Conservation (phyloP, 768 basidiomycete species). For the Hygrophoropsis aurantiaca region DNA sequence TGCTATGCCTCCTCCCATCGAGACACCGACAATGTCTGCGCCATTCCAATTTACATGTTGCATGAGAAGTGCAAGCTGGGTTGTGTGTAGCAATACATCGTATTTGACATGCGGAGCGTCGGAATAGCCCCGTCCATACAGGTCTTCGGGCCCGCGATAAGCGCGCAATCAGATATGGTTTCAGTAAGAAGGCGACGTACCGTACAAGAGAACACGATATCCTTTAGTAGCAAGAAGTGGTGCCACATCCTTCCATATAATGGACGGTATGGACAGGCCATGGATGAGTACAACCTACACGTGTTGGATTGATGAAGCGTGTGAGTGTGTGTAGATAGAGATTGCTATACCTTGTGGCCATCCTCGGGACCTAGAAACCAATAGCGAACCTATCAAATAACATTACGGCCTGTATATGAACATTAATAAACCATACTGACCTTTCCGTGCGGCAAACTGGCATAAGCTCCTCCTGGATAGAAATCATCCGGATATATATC, state of each 20-base stretch:
- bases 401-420: not conserved
- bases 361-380: constrained; percentile 74
- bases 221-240: constrained; percentile 61
- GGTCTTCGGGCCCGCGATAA: constrained; percentile 44
- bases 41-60: constrained; percentile 75
- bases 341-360: constrained; percentile 56
- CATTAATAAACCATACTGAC: constrained; percentile 34
- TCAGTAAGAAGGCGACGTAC: constrained; percentile 33
- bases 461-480: constrained; percentile 62
- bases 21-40: constrained; percentile 65
- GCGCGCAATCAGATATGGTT: not conserved
- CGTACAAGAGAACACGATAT: constrained; percentile 75
- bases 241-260: constrained; percentile 77
- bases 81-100: constrained; percentile 61
- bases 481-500: constrained; percentile 72
- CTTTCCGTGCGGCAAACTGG: constrained; percentile 60
- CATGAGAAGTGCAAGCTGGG: constrained; percentile 81
- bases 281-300: constrained; percentile 72
- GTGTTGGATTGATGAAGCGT: constrained; percentile 4
- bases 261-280: constrained; percentile 73
- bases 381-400: constrained; percentile 56
- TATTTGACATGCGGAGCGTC: constrained; percentile 75
- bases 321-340: not conserved
- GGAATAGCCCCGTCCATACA: constrained; percentile 82
- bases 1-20: constrained; percentile 81